A percentile compares a stretch with the other conserved stretches of the same genome.
Evolutionary conservation across 1,139 yeast species (phyloP).

Genomic region (Yamadazyma mexicana): DNA sequence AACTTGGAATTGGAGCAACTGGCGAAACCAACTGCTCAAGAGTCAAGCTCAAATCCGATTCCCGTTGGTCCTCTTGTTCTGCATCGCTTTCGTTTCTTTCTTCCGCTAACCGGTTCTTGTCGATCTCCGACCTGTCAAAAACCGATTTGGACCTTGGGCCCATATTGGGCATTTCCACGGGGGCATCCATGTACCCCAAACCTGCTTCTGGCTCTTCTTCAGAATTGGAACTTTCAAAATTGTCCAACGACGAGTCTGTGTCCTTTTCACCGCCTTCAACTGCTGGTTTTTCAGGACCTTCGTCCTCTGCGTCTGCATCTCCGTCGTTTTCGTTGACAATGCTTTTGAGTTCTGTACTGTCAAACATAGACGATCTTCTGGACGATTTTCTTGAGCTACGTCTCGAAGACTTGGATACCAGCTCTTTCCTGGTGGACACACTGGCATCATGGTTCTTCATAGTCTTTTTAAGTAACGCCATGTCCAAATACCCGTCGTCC

Average conservation of each 20-base stretch:
- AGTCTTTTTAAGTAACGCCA: slow-evolving; percentile 51
- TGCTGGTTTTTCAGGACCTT: too few relatives aligned
- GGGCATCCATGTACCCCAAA: slow-evolving; percentile 2
- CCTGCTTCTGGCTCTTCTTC: neutral
- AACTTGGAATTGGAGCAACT: slow-evolving; percentile 52
- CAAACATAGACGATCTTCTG: neutral
- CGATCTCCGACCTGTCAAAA: slow-evolving; percentile 30
- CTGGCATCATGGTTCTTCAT: slow-evolving; percentile 7
- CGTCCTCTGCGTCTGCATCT: neutral
- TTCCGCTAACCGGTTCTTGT: slow-evolving; percentile 11
- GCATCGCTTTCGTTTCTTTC: slow-evolving; percentile 12
- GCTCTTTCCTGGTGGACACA: neutral
- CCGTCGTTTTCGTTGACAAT: neutral
- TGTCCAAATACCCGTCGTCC: slow-evolving; percentile 62
- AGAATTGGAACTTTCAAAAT: neutral
- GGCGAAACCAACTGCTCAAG: slow-evolving; percentile 56
- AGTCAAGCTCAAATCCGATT: slow-evolving; percentile 26
- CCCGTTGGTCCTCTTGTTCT: slow-evolving; percentile 10
- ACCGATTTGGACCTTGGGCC: slow-evolving; percentile 41
- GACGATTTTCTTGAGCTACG: neutral
- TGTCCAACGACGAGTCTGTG: slow-evolving; percentile 1
- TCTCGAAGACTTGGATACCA: neutral
- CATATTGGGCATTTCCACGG: slow-evolving; percentile 19
- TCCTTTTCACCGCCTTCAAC: neutral
- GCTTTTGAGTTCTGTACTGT: neutral